Evolutionary conservation across 768 basidiomycete genomes (phyloP).

Genomic region (Pholiota microspora): DNA sequence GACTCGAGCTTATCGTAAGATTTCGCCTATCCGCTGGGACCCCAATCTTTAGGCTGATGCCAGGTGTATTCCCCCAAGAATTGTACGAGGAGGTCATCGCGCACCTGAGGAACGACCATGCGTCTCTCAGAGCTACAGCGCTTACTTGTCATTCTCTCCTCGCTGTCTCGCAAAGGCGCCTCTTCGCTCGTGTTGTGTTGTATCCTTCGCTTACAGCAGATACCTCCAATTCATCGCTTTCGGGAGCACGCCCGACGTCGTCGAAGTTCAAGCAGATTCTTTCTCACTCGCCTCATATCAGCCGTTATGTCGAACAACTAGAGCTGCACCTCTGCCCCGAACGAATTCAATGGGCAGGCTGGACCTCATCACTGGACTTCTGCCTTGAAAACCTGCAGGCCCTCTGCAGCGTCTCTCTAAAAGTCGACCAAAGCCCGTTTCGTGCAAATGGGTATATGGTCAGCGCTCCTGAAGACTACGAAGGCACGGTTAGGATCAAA

Average conservation of each 20-base stretch:
- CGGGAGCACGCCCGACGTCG: not conserved
- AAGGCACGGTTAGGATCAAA: not conserved
- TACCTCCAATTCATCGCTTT: not conserved
- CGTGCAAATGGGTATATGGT: not conserved
- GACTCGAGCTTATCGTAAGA: too few species aligned
- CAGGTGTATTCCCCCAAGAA: slow-evolving; percentile 3
- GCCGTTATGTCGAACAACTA: not conserved
- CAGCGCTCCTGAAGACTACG: not conserved
- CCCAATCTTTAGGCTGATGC: too few species aligned
- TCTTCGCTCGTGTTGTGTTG: slow-evolving; percentile 2
- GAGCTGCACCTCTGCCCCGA: not conserved
- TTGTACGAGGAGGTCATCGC: slow-evolving; percentile 1
- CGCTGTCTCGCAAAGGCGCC: not conserved
- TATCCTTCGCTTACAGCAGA: not conserved
- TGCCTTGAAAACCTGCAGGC: not conserved
- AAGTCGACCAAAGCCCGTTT: not conserved
- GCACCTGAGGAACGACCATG: slow-evolving; percentile 20
- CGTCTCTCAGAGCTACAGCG: slow-evolving; percentile 48
- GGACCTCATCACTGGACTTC: not conserved
- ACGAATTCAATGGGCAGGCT: not conserved
- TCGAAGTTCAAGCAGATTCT: not conserved
- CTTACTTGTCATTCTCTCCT: slow-evolving; percentile 17
- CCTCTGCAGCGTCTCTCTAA: not conserved
- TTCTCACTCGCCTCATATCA: not conserved
- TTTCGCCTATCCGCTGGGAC: too few species aligned